Evolutionary conservation across 164 flowering plant species (phyloP).

Genomic region (Paratinospora sagittata): DNA sequence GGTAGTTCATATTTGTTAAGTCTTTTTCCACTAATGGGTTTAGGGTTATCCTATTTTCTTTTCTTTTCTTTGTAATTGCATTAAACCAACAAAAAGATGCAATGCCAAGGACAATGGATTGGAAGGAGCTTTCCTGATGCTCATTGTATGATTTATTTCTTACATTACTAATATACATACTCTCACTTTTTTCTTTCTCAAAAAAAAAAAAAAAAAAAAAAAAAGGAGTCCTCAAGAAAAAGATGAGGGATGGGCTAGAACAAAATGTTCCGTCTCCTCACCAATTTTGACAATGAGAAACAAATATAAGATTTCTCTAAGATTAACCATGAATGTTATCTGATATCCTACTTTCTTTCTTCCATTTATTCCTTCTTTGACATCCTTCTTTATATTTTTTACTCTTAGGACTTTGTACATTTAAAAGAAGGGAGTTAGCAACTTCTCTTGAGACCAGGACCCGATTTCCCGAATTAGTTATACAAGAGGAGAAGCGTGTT

Average conservation of each 20-base stretch:
- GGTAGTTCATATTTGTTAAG: constrained; percentile 34
- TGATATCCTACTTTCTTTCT: background rate
- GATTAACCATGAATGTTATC: background rate
- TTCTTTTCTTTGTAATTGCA: background rate
- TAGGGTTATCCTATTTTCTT: background rate
- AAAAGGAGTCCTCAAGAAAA: no score
- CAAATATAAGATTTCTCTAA: no score
- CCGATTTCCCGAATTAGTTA: constrained; percentile 89
- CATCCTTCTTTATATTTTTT: constrained; percentile 7
- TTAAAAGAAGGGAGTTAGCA: constrained; percentile 88
- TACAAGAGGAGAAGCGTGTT: constrained; percentile 96
- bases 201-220: no score
- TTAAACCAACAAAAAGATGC: no score
- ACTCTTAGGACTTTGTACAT: constrained; percentile 55
- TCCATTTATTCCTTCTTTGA: background rate
- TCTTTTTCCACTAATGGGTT: background rate
- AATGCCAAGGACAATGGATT: no score
- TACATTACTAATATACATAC: no score
- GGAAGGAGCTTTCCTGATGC: no score
- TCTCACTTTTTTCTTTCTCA: no score
- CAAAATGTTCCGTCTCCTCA: no score
- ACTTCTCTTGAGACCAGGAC: constrained; percentile 95
- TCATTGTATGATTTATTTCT: no score
- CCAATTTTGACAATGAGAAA: no score
- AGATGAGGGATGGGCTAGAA: no score